Evolutionary conservation across 1,139 yeast species (phyloP), one percentile per base, ranked within the genome.

Genomic region (Ashbya aceris): DNA sequence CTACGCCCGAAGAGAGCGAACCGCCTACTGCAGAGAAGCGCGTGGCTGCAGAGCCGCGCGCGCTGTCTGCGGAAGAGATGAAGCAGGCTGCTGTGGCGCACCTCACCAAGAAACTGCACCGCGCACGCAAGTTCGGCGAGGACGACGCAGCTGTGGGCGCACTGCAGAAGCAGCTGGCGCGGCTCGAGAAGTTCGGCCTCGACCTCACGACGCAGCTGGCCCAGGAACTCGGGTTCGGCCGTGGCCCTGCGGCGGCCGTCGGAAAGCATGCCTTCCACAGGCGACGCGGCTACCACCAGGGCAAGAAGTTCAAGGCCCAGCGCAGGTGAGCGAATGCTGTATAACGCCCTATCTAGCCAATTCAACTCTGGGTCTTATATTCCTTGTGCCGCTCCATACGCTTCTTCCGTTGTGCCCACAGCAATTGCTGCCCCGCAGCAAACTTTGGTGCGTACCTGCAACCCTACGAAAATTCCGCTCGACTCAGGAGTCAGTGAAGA

Each of bases 151-250:
- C 62, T 2, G 58, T 62, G 28, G 67, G 67, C 33, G 48, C 62
- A 41, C 55, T 82, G 61, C 69, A 79, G 59, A 67, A 76, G 62
- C 73, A 83, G 51, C 70, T 83, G 54, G 70, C 69, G 29, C 75
- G 96, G 56, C 77, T 86, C 49, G 82, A 81, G 58, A 85, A 84
- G 67, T 87, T 86, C 56, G 97, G 96, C 20, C 77, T 86, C 43
- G 83, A 80, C 48, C 63, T 71, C 27, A 80, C 80, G 44, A 78
- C 84, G 39, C 73, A 81, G 7, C 67, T 82, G 50, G 86, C 87
- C 30, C 68, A 67, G 50, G 87, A 81, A 57, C 68, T 82, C 41
- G 87, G 87, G 0, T 60, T 77, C 43, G 64, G 58, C 9, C 47
- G 52, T 30, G 44, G 44, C 13, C 44, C 44, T 13, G 43, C 30